Percentiles rank a stretch among this genome's conserved stretches.
Evolutionary conservation across 805 yeast species (phyloP).

Genomic region (Candida ortonii): DNA sequence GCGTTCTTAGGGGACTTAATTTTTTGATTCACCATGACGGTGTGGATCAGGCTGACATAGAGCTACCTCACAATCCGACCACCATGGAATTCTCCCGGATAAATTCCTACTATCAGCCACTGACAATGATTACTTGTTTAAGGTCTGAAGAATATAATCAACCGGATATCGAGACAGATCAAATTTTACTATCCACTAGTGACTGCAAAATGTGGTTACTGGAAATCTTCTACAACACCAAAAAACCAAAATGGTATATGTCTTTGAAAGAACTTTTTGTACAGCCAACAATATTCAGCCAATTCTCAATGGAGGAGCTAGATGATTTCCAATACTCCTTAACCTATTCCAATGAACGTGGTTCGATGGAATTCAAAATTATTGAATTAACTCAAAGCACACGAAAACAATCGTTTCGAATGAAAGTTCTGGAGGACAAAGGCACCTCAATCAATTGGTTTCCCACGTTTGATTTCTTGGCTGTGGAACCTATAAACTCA

Average conservation of each 20-base stretch:
- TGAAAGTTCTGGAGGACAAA: constrained; percentile 21
- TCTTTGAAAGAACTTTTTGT: constrained; percentile 21
- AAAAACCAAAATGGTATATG: constrained; percentile 18
- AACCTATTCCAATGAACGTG: constrained; percentile 26
- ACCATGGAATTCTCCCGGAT: constrained; percentile 8
- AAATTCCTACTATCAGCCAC: constrained; percentile 28
- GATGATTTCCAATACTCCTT: constrained; percentile 16
- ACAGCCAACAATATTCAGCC: constrained; percentile 20
- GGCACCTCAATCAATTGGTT: constrained; percentile 23
- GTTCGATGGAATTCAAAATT: constrained; percentile 23
- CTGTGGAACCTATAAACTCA: constrained; percentile 18
- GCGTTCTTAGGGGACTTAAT: constrained; percentile 24
- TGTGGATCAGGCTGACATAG: constrained; percentile 19
- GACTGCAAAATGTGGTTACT: constrained; percentile 23
- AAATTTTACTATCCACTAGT: constrained; percentile 27
- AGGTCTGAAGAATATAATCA: constrained; percentile 19
- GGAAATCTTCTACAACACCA: constrained; percentile 24
- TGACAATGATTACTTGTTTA: constrained; percentile 15
- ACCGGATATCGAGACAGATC: constrained; percentile 23
- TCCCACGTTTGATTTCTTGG: constrained; percentile 27
- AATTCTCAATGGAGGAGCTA: constrained; percentile 25
- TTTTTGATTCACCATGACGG: constrained; percentile 30
- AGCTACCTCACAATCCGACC: constrained; percentile 8
- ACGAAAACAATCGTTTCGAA: constrained; percentile 13
- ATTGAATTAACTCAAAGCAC: constrained; percentile 16